A percentile compares a stretch with the other conserved stretches of the same genome.
These are phyloP conservation scores for Chaetothyriales sp. DNA, from an alignment of 2,329 filamentous ascomycete species.

Conservation along the genomic window DNA sequence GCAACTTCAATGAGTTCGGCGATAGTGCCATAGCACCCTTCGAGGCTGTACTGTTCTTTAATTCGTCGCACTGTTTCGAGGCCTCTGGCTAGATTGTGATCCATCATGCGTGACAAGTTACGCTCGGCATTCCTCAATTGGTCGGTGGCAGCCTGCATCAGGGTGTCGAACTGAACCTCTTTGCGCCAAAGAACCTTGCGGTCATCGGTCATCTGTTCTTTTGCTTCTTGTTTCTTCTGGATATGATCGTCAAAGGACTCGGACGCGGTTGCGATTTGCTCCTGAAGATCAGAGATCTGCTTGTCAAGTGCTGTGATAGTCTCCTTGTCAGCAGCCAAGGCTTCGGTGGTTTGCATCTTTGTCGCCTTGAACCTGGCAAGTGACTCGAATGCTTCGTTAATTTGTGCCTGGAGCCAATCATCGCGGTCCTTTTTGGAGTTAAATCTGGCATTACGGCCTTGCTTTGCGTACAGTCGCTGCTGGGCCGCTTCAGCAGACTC, in stretches of 20 bases:
- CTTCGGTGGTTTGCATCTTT: slow-evolving; percentile 69
- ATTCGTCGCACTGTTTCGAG: slow-evolving; percentile 75
- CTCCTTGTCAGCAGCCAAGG: slow-evolving; percentile 57
- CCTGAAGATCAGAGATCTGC: slow-evolving; percentile 56
- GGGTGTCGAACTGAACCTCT: slow-evolving; percentile 70
- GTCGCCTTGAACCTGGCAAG: slow-evolving; percentile 73
- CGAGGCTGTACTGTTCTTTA: slow-evolving; percentile 63
- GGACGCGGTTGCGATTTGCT: slow-evolving; percentile 59
- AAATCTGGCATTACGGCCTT: slow-evolving; percentile 77
- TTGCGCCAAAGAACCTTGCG: slow-evolving; percentile 77
- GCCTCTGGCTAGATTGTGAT: slow-evolving; percentile 72
- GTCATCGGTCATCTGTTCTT: slow-evolving; percentile 71
- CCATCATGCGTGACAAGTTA: slow-evolving; percentile 71
- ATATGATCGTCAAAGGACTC: slow-evolving; percentile 60
- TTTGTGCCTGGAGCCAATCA: slow-evolving; percentile 64
- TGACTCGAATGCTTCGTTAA: slow-evolving; percentile 63
- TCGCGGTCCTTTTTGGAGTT: slow-evolving; percentile 80
- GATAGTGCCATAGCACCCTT: slow-evolving; percentile 81
- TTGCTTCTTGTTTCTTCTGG: slow-evolving; percentile 60
- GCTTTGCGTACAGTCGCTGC: slow-evolving; percentile 77
- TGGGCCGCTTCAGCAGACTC: slow-evolving; percentile 62
- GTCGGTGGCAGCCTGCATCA: slow-evolving; percentile 59
- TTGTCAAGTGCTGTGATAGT: slow-evolving; percentile 60
- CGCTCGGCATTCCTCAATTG: slow-evolving; percentile 68
- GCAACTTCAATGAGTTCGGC: slow-evolving; percentile 83